Percentiles rank a stretch among this genome's conserved stretches.
Conservation (phyloP, 306 rosid genomes). For the Crotalaria pallida region DNA sequence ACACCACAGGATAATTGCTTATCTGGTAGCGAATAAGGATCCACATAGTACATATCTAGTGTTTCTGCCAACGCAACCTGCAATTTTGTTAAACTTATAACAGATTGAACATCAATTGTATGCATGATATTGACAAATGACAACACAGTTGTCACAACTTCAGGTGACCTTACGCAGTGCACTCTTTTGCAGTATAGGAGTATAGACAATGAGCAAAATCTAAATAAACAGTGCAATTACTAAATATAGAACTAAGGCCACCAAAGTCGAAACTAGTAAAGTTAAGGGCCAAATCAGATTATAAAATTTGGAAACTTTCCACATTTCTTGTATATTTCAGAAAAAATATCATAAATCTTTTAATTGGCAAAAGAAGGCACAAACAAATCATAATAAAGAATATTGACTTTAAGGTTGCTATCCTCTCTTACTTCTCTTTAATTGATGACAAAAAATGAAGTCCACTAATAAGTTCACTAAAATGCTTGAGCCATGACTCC, state of each 20-base stretch:
- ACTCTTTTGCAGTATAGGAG: not conserved
- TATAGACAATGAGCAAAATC: not conserved
- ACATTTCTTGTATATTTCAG: not conserved
- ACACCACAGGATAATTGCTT: conserved; percentile 62
- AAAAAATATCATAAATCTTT: not conserved
- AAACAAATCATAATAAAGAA: conserved; percentile 3
- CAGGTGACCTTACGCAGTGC: not conserved
- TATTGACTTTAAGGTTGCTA: not conserved
- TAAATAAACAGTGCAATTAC: not conserved
- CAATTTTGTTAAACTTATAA: conserved; percentile 18
- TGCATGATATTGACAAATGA: conserved; percentile 12
- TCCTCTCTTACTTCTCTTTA: not conserved
- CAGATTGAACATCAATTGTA: conserved; percentile 3
- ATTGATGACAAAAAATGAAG: not conserved
- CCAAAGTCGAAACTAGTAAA: not conserved
- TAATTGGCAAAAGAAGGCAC: not conserved
- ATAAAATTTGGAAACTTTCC: not conserved
- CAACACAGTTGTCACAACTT: conserved; percentile 1
- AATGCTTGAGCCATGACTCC: not conserved
- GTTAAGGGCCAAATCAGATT: not conserved
- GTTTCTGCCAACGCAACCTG: conserved; percentile 78
- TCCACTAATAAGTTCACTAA: not conserved
- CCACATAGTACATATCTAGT: conserved; percentile 75
- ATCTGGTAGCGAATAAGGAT: conserved; percentile 59
- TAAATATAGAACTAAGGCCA: not conserved